These are phyloP conservation scores for Sporothrix mexicana DNA, from an alignment of 2,329 filamentous ascomycete species.

Conservation along the genomic window DNA sequence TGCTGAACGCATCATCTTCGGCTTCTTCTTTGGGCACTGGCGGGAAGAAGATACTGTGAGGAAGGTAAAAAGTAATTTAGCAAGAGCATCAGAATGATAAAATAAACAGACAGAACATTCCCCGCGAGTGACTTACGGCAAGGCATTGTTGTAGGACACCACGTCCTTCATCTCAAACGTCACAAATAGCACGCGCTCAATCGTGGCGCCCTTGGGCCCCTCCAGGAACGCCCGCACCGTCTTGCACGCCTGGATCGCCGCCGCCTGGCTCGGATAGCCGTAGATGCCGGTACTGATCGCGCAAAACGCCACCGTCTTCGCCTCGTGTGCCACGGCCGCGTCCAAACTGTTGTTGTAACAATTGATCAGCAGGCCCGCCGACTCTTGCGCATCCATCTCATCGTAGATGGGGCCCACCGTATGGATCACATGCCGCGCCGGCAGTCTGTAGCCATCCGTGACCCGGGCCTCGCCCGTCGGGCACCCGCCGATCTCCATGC, in stretches of 20 bases:
- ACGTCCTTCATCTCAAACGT: conserved; percentile 82
- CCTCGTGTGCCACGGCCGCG: conserved; percentile 68
- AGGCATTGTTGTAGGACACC: conserved; percentile 67
- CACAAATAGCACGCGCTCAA: conserved; percentile 83
- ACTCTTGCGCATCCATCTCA: conserved; percentile 47
- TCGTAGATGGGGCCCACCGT: conserved; percentile 84
- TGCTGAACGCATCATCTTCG: no score
- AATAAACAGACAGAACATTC: not conserved
- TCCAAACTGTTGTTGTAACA: conserved; percentile 76
- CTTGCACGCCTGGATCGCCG: conserved; percentile 72
- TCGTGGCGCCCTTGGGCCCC: conserved; percentile 49
- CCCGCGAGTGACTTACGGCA: conserved; percentile 69
- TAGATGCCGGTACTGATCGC: conserved; percentile 89
- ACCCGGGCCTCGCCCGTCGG: conserved; percentile 80
- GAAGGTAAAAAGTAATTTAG: not conserved
- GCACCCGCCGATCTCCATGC: conserved; percentile 73
- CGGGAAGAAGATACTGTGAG: conserved; percentile 8
- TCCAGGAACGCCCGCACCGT: conserved; percentile 63
- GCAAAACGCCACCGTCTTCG: conserved; percentile 74
- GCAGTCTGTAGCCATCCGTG: conserved; percentile 76
- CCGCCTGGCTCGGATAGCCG: conserved; percentile 77
- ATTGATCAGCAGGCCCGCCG: conserved; percentile 56
- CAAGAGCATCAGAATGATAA: not conserved
- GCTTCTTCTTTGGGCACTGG: not conserved
- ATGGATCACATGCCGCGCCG: conserved; percentile 82